These are phyloP conservation scores for Dendrothele bispora DNA, from an alignment of 768 basidiomycete species.

Conservation along the genomic window DNA sequence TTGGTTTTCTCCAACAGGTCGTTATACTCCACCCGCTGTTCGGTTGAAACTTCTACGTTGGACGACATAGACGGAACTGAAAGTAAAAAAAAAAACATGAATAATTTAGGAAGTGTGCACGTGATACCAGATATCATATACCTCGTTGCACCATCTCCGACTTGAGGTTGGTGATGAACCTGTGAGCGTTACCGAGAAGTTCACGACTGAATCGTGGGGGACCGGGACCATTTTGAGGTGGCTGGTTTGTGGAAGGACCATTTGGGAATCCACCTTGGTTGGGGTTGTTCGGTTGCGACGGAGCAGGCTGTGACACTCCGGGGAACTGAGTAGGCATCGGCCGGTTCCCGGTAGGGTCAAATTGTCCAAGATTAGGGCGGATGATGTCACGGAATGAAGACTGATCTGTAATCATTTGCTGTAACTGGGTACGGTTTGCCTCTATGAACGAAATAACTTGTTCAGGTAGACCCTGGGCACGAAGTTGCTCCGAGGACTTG, in stretches of 20 bases:
- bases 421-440: conserved; percentile 45
- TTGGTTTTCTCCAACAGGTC: conserved; percentile 47
- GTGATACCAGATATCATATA: not conserved
- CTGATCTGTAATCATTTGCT: conserved; percentile 39
- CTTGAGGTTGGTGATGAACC: conserved; percentile 10
- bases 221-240: not conserved
- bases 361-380: conserved; percentile 13
- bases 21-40: conserved; percentile 56
- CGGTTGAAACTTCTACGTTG: conserved; percentile 43
- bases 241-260: not conserved
- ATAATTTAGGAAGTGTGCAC: not conserved
- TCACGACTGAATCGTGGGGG: conserved; percentile 1
- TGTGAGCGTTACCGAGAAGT: conserved; percentile 3
- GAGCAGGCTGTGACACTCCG: not conserved
- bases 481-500: conserved; percentile 49
- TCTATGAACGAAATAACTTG: conserved; percentile 59
- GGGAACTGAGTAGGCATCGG: not conserved
- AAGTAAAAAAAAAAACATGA: conserved; percentile 10
- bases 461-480: conserved; percentile 47
- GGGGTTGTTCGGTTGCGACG: not conserved
- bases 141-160: conserved; percentile 6
- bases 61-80: conserved; percentile 36
- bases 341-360: not conserved
- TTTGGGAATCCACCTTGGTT: not conserved
- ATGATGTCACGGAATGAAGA: conserved; percentile 33